Evolutionary conservation across 1,284 basidiomycete species (phyloP).

Genomic region (Coriolopsis trogii): DNA sequence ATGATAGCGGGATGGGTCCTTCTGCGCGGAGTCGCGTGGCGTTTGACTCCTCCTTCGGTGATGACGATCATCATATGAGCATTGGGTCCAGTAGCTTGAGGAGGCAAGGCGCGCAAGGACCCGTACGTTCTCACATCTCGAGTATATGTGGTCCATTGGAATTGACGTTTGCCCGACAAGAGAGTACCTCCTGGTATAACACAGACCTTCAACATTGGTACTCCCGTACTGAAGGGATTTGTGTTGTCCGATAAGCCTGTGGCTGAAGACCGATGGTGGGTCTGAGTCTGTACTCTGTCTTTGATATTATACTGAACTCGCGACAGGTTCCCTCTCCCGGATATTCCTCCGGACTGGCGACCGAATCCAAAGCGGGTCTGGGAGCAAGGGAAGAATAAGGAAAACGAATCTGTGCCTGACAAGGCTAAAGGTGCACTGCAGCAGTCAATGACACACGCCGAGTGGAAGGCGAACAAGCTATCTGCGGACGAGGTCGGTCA

Average conservation of each 20-base stretch:
- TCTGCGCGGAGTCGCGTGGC: conserved; percentile 59
- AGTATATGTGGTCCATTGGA: background rate
- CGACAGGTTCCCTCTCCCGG: conserved; percentile 79
- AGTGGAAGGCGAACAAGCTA: conserved; percentile 55
- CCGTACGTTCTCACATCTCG: conserved; percentile 28
- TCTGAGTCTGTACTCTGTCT: conserved; percentile 10
- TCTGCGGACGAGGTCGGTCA: conserved; percentile 68
- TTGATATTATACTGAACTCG: conserved; percentile 8
- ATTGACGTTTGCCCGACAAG: conserved; percentile 21
- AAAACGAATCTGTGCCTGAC: conserved; percentile 40
- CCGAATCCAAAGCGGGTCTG: conserved; percentile 84
- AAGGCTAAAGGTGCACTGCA: conserved; percentile 13
- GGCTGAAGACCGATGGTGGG: conserved; percentile 74
- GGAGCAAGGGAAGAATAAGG: conserved; percentile 56
- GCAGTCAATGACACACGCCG: conserved; percentile 37
- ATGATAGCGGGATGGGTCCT: conserved; percentile 50
- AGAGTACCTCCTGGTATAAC: conserved; percentile 18
- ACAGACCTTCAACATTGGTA: conserved; percentile 62
- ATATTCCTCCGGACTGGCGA: conserved; percentile 82
- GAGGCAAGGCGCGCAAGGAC: conserved; percentile 2
- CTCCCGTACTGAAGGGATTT: conserved; percentile 77
- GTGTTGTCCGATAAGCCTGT: conserved; percentile 69
- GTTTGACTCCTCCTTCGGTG: conserved; percentile 71
- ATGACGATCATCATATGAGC: conserved; percentile 48
- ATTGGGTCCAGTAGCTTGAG: conserved; percentile 24